Evolutionary conservation across 768 basidiomycete genomes (phyloP).

Genomic region (Butyriboletus loyo): DNA sequence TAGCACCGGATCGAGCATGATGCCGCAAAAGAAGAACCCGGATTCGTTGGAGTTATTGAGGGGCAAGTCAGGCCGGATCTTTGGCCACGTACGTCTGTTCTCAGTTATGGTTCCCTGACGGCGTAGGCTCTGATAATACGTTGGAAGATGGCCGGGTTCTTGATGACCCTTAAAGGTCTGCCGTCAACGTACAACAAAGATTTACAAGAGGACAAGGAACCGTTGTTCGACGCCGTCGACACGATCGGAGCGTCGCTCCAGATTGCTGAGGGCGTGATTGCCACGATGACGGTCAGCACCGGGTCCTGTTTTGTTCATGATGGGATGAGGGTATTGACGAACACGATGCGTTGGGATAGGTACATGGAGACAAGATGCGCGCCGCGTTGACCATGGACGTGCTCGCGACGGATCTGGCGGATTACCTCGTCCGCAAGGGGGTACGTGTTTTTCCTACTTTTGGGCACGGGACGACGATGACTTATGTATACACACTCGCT

Average conservation of each 20-base stretch:
- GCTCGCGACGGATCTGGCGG: constrained; percentile 96
- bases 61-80: constrained; percentile 92
- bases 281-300: constrained; percentile 73
- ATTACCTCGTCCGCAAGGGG: constrained; percentile 98
- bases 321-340: neutral
- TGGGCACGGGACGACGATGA: neutral
- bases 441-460: constrained; percentile 47
- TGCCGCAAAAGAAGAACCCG: constrained; percentile 99
- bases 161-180: constrained; percentile 95
- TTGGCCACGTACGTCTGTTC: constrained; percentile 60
- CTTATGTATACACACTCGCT: neutral
- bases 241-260: constrained; percentile 84
- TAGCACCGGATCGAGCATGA: constrained; percentile 98
- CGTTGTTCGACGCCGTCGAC: constrained; percentile 90
- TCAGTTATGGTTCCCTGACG: neutral
- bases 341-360: constrained; percentile 43
- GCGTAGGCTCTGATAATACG: neutral
- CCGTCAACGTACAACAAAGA: constrained; percentile 99
- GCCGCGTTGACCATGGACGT: constrained; percentile 94
- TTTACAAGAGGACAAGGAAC: constrained; percentile 97
- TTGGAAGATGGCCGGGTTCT: constrained; percentile 82
- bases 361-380: constrained; percentile 87
- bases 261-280: constrained; percentile 93
- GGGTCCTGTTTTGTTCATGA: neutral
- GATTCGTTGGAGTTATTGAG: constrained; percentile 94